Conservation (phyloP, 345 rosid species). For the Mercurialis annua region DNA sequence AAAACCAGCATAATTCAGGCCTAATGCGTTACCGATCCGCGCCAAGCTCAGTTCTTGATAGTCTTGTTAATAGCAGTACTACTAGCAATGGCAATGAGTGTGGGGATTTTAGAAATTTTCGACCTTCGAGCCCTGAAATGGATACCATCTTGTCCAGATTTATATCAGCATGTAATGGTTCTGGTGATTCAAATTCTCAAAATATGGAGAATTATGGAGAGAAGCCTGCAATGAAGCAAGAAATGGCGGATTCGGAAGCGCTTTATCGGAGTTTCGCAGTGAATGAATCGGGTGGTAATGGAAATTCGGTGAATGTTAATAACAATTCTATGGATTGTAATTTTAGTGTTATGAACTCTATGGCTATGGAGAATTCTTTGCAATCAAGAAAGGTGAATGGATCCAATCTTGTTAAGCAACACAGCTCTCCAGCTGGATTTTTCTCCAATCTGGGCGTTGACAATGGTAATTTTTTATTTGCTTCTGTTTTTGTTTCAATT, state of each 20-base stretch:
- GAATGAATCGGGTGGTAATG: constrained; percentile 14
- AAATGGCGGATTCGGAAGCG: constrained; percentile 30
- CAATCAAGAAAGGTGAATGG: constrained; percentile 27
- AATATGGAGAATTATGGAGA: constrained; percentile 33
- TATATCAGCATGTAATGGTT: constrained; percentile 26
- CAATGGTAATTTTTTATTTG: constrained; percentile 37
- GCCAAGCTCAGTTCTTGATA: constrained; percentile 42
- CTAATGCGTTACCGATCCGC: constrained; percentile 40
- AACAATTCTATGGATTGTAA: constrained; percentile 15
- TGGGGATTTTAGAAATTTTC: constrained; percentile 28
- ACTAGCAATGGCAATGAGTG: constrained; percentile 19
- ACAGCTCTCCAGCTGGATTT: constrained; percentile 55
- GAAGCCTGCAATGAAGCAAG: constrained; percentile 36
- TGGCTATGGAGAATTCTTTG: constrained; percentile 29
- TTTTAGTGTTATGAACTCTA: constrained; percentile 20
- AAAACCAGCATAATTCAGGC: constrained; percentile 32
- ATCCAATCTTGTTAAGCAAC: constrained; percentile 45
- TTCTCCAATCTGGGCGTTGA: constrained; percentile 41
- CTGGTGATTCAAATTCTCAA: constrained; percentile 32
- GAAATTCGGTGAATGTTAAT: constrained; percentile 14
- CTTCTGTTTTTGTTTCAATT: background rate
- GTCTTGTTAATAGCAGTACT: constrained; percentile 16
- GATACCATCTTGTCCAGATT: constrained; percentile 36
- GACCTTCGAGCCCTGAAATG: constrained; percentile 47
- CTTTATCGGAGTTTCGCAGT: constrained; percentile 23